Percentiles rank a stretch among this genome's conserved stretches.
Evolutionary conservation across 148 eudicot species (phyloP).

Genomic region (Cornus controversa): DNA sequence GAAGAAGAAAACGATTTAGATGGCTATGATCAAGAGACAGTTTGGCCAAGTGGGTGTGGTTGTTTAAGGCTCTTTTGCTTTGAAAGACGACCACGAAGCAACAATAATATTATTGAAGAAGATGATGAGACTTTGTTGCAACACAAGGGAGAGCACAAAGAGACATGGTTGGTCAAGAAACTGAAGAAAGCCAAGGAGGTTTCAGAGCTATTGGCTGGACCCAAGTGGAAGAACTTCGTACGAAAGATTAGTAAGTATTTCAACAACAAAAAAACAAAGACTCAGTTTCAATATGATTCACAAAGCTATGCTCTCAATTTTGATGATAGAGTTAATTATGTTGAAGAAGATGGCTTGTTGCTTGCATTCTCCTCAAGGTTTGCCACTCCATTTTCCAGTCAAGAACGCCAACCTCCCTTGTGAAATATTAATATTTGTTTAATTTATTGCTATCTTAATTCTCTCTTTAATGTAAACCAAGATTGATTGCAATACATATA

Average conservation of each 20-base stretch:
- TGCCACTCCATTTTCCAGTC: slow-evolving; percentile 32
- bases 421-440: not conserved
- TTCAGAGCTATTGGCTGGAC: slow-evolving; percentile 71
- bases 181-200: slow-evolving; percentile 41
- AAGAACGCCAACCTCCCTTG: slow-evolving; percentile 15
- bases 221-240: slow-evolving; percentile 87
- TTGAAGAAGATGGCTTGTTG: slow-evolving; percentile 27
- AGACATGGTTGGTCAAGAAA: slow-evolving; percentile 42
- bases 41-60: slow-evolving; percentile 28
- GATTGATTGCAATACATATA: too few relatives aligned
- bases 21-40: slow-evolving; percentile 20
- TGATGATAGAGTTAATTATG: slow-evolving; percentile 33
- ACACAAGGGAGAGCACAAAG: slow-evolving; percentile 14
- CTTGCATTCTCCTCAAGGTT: slow-evolving; percentile 65
- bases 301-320: slow-evolving; percentile 74
- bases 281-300: slow-evolving; percentile 51
- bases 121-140: slow-evolving; percentile 32
- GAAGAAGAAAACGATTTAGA: slow-evolving; percentile 1
- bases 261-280: slow-evolving; percentile 15
- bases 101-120: not conserved
- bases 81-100: not conserved
- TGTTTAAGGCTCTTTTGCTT: slow-evolving; percentile 42
- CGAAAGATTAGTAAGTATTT: slow-evolving; percentile 53
- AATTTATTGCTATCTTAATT: too few relatives aligned
- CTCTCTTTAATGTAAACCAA: too few relatives aligned